Conservation (phyloP, 257 asterid genomes). For the Fraxinus excelsior region DNA sequence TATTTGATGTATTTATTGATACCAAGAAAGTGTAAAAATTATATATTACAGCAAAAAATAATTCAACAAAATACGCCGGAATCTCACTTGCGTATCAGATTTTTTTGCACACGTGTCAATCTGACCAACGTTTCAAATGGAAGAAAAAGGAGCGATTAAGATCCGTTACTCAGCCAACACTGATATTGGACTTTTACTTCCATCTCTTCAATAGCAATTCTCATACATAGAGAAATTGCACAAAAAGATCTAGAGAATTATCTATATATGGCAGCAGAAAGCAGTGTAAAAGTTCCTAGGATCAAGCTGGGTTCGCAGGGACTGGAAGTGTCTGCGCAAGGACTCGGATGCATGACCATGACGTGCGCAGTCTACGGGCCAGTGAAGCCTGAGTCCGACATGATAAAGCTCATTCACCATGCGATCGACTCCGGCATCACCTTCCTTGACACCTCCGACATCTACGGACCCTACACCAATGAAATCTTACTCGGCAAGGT, state of each 20-base stretch:
- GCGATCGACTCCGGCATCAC: constrained; percentile 36
- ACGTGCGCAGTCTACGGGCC: constrained; percentile 37
- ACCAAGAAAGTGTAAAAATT: too few species aligned
- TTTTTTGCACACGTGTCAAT: too few species aligned
- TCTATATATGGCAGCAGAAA: neutral
- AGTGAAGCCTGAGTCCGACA: constrained; percentile 43
- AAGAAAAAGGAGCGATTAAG: too few species aligned
- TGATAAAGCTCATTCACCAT: constrained; percentile 34
- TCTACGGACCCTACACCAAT: constrained; percentile 37
- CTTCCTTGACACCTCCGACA: constrained; percentile 37
- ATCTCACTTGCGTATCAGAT: too few species aligned
- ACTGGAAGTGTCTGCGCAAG: constrained; percentile 36
- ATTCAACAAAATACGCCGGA: too few species aligned
- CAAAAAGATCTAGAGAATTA: too few species aligned
- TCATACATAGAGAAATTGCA: neutral
- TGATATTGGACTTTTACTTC: too few species aligned
- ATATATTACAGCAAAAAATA: too few species aligned
- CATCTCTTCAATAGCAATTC: neutral
- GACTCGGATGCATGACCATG: constrained; percentile 44
- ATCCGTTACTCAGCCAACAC: too few species aligned
- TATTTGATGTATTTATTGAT: too few species aligned
- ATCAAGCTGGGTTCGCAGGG: constrained; percentile 42
- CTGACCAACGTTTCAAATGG: too few species aligned
- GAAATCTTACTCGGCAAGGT: constrained; percentile 41
- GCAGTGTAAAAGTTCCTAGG: constrained; percentile 14